Conservation (phyloP, 2,329 filamentous ascomycete genomes). For the Fusarium buxicola region DNA sequence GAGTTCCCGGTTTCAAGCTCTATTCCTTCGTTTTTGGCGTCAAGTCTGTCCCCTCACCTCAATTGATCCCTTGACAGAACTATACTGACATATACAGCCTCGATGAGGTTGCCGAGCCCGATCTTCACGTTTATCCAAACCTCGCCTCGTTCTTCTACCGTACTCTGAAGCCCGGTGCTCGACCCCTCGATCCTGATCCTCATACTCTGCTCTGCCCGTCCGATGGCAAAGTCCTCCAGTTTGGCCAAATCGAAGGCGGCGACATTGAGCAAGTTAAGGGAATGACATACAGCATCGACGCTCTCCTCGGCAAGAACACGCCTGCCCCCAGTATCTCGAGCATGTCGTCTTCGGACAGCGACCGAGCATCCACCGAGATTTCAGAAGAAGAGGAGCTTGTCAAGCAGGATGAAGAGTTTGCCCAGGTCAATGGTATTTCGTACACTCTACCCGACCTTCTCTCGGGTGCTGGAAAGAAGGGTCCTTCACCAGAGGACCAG, state of each 20-base stretch:
- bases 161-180: conserved; percentile 86
- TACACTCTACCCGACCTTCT: conserved; percentile 92
- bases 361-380: conserved; percentile 44
- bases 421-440: conserved; percentile 91
- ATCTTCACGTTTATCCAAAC: conserved; percentile 91
- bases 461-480: conserved; percentile 70
- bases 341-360: conserved; percentile 42
- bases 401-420: conserved; percentile 90
- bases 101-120: conserved; percentile 86
- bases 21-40: conserved; percentile 95
- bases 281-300: conserved; percentile 96
- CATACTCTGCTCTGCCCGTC: conserved; percentile 87
- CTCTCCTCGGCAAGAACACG: conserved; percentile 79
- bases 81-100: conserved; percentile 65
- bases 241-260: conserved; percentile 89
- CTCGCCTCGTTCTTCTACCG: conserved; percentile 98
- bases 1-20: conserved; percentile 89
- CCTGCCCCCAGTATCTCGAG: conserved; percentile 66
- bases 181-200: conserved; percentile 84
- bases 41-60: conserved; percentile 59
- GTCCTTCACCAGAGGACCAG: conserved; percentile 74
- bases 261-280: conserved; percentile 99
- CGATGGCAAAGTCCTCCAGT: conserved; percentile 92
- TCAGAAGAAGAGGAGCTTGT: conserved; percentile 73
- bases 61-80: background rate